Conservation (phyloP, 2,329 filamentous ascomycete species). For the Cercospora sojina region DNA sequence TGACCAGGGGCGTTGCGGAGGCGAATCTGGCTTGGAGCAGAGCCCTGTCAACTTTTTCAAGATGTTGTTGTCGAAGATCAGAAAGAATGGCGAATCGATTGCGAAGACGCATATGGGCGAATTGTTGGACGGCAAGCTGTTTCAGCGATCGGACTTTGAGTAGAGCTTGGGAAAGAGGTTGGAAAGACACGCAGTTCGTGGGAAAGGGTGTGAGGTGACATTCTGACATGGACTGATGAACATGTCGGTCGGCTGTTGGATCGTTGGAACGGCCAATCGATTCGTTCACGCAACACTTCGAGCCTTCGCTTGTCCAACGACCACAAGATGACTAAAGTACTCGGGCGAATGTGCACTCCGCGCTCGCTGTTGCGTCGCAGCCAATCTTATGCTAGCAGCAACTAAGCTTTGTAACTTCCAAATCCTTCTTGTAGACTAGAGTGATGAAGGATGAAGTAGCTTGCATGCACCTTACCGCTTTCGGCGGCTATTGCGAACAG, state of each 20-base stretch:
- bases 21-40: slow-evolving; percentile 20
- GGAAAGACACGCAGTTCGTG: background rate
- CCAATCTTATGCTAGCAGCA: background rate
- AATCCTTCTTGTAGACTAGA: background rate
- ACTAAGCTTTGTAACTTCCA: background rate
- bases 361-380: background rate
- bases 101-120: slow-evolving; percentile 33
- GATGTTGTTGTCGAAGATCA: slow-evolving; percentile 25
- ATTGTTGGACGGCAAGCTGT: slow-evolving; percentile 23
- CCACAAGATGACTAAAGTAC: background rate
- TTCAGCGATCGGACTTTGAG: slow-evolving; percentile 4
- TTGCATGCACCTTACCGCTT: background rate
- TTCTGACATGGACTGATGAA: background rate
- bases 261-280: background rate
- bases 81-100: slow-evolving; percentile 29
- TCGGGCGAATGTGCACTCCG: background rate
- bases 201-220: background rate
- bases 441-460: background rate
- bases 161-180: background rate
- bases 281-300: background rate
- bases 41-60: slow-evolving; percentile 32
- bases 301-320: background rate
- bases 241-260: background rate
- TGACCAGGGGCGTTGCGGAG: slow-evolving; percentile 22
- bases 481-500: background rate